phyloP scores from a whole-genome alignment of 805 yeast genomes.

The Limtongia smithiae region DNA sequence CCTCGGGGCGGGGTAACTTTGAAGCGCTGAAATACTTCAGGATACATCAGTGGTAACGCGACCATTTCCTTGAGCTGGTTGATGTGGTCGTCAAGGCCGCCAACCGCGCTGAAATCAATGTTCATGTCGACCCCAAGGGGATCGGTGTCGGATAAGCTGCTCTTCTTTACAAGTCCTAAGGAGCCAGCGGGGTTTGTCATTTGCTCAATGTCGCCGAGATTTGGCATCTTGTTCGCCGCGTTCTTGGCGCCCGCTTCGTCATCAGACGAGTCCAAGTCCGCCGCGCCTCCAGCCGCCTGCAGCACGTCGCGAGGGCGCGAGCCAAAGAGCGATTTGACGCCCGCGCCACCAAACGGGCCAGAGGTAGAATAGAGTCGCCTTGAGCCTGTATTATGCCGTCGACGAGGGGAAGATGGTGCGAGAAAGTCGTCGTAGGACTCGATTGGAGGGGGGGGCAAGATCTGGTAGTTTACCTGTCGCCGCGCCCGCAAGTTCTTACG shows the following conservation, averaged over 20 bases:
- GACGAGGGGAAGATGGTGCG: slow-evolving; percentile 6
- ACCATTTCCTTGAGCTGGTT: slow-evolving; percentile 96
- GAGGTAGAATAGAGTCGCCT: slow-evolving; percentile 85
- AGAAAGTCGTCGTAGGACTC: slow-evolving; percentile 31
- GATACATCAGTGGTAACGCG: slow-evolving; percentile 84
- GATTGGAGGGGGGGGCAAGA: slow-evolving; percentile 72
- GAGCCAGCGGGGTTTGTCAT: slow-evolving; percentile 27
- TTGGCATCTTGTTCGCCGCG: slow-evolving; percentile 31
- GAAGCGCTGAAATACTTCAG: slow-evolving; percentile 86
- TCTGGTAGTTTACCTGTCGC: slow-evolving; percentile 70
- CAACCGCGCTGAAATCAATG: slow-evolving; percentile 79
- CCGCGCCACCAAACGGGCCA: slow-evolving; percentile 98
- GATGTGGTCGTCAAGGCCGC: slow-evolving; percentile 88
- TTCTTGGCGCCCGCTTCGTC: slow-evolving; percentile 39
- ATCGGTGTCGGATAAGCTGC: slow-evolving; percentile 79
- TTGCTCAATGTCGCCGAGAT: slow-evolving; percentile 29
- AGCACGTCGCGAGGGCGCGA: slow-evolving; percentile 40
- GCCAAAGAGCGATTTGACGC: slow-evolving; percentile 80
- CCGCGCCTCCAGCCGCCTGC: slow-evolving; percentile 33
- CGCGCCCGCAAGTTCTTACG: slow-evolving; percentile 51
- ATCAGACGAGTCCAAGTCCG: slow-evolving; percentile 47
- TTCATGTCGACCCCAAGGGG: slow-evolving; percentile 88
- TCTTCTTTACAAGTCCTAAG: slow-evolving; percentile 44
- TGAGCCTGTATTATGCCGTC: slow-evolving; percentile 34
- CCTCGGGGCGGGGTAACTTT: slow-evolving; percentile 96